A percentile compares a stretch with the other conserved stretches of the same genome.
These are phyloP conservation scores for Gossypium gossypioides DNA, from an alignment of 441 rosid species.

Conservation along the genomic window DNA sequence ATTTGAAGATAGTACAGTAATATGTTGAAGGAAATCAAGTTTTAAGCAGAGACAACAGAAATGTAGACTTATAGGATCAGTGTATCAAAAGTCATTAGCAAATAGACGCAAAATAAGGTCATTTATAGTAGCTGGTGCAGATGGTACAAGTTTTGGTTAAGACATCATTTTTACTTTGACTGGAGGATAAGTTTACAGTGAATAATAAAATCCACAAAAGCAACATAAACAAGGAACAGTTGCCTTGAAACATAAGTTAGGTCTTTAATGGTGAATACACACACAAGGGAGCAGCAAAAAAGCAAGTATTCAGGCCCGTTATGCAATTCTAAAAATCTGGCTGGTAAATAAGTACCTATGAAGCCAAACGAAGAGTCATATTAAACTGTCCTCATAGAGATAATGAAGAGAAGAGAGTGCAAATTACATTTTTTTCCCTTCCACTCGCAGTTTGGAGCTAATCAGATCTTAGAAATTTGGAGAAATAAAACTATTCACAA, in stretches of 20 bases:
- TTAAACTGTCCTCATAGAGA: no score
- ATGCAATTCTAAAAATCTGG: neutral
- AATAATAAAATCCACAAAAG: neutral
- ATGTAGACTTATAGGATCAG: conserved; percentile 64
- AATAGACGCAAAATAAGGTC: neutral
- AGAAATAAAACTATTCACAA: no score
- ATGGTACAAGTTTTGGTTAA: neutral
- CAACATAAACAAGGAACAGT: neutral
- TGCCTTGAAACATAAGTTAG: neutral
- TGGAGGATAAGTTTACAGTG: neutral
- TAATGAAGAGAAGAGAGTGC: no score
- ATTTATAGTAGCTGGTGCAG: neutral
- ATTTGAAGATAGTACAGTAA: neutral
- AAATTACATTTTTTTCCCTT: no score
- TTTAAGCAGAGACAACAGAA: conserved; percentile 5
- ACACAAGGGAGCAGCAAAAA: neutral
- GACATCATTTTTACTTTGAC: neutral
- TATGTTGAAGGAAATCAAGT: neutral
- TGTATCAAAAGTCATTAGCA: conserved; percentile 81
- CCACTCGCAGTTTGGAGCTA: no score
- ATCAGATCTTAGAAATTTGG: no score
- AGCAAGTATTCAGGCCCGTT: neutral
- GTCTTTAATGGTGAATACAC: neutral
- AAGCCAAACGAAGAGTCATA: no score
- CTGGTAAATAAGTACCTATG: no score